These are phyloP conservation scores for Amoebophrya sp. DNA, from an alignment of 169 alveolate genomes.

Conservation along the genomic window DNA sequence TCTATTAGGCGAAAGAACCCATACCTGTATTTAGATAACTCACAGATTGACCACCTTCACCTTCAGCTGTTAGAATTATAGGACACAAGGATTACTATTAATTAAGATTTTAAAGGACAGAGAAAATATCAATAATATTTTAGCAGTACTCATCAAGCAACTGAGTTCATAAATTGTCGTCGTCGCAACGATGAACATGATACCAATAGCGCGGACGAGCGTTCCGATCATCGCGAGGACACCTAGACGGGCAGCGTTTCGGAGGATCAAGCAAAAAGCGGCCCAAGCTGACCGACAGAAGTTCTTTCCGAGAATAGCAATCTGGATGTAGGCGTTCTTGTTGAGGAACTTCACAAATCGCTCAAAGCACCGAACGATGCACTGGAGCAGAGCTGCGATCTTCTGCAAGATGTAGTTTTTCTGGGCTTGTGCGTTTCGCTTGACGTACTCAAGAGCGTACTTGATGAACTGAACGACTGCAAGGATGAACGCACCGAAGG, in stretches of 20 bases:
- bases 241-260: constrained; percentile 54
- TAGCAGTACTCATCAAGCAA: no score
- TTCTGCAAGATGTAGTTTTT: constrained; percentile 6
- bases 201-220: background rate
- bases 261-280: constrained; percentile 63
- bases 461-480: constrained; percentile 69
- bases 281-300: constrained; percentile 73
- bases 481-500: constrained; percentile 75
- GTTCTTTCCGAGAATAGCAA: constrained; percentile 68
- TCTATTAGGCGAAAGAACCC: no score
- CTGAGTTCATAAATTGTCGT: no score
- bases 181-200: background rate
- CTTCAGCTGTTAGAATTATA: no score
- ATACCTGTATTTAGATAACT: no score
- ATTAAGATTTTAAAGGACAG: no score
- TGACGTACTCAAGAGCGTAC: constrained; percentile 37
- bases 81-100: no score
- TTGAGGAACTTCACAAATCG: constrained; percentile 67
- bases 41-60: no score
- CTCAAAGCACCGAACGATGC: constrained; percentile 67
- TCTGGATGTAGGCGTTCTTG: constrained; percentile 75
- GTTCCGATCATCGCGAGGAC: background rate
- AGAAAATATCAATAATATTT: no score
- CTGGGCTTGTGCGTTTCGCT: constrained; percentile 14
- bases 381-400: constrained; percentile 54